phyloP scores from a whole-genome alignment of 306 rosid genomes.

The Trifolium pratense region DNA sequence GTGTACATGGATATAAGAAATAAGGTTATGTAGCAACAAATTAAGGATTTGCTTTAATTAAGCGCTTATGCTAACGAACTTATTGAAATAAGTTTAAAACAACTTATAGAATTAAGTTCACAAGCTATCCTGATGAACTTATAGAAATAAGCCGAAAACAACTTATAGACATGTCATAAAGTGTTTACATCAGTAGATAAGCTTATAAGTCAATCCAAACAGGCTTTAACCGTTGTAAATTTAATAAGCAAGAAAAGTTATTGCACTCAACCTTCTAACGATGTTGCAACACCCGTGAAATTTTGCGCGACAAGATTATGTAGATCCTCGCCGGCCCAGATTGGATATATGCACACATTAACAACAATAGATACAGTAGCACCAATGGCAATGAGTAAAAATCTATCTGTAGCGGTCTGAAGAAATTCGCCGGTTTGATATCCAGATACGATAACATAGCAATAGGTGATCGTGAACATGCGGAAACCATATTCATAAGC shows the following conservation, averaged over 20 bases:
- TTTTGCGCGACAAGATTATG: conserved; percentile 83
- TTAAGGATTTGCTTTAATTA: background rate
- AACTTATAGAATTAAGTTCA: no score
- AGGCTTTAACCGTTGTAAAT: background rate
- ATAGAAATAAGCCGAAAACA: background rate
- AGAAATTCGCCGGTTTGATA: conserved; percentile 80
- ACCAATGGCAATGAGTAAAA: conserved; percentile 87
- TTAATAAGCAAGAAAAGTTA: conserved; percentile 20
- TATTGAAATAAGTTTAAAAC: background rate
- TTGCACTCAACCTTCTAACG: conserved; percentile 72
- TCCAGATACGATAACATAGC: conserved; percentile 86
- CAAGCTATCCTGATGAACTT: background rate
- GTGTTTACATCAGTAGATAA: background rate
- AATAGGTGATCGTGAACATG: conserved; percentile 92
- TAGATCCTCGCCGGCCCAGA: conserved; percentile 99
- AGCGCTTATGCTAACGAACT: background rate
- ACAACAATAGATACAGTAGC: conserved; percentile 85
- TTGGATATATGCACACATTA: conserved; percentile 80
- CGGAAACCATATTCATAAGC: conserved; percentile 95
- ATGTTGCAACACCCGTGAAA: conserved; percentile 81
- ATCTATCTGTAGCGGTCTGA: conserved; percentile 67
- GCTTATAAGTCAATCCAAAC: background rate
- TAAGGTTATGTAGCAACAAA: no score
- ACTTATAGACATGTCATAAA: background rate
- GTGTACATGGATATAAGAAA: no score